These are phyloP conservation scores for Singerocomus rubriflavus DNA, from an alignment of 1,284 basidiomycete genomes.

Conservation along the genomic window DNA sequence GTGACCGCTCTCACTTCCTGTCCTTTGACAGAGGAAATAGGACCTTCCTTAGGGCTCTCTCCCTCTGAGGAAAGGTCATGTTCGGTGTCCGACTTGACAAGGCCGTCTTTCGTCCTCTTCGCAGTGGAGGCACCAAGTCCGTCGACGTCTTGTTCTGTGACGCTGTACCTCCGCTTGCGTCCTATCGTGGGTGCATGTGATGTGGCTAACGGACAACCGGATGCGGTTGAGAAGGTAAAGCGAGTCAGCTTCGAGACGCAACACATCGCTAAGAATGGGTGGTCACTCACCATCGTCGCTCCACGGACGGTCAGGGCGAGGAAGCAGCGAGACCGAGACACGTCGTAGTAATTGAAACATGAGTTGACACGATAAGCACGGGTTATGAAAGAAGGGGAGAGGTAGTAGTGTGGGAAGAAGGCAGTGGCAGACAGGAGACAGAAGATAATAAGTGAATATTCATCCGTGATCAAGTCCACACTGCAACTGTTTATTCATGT, in stretches of 20 bases:
- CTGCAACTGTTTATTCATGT: constrained; percentile 20
- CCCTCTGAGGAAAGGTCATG: constrained; percentile 18
- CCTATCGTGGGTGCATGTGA: constrained; percentile 68
- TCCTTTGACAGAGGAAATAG: constrained; percentile 32
- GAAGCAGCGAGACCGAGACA: constrained; percentile 67
- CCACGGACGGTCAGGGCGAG: constrained; percentile 69
- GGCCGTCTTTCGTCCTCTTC: constrained; percentile 46
- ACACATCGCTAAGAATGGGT: constrained; percentile 7
- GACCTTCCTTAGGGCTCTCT: constrained; percentile 21
- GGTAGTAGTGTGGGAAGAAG: not conserved
- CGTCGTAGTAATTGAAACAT: constrained; percentile 73
- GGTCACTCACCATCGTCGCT: constrained; percentile 62
- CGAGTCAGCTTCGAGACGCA: constrained; percentile 4
- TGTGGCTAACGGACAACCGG: constrained; percentile 46
- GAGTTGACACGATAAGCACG: not conserved
- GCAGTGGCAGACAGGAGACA: constrained; percentile 14
- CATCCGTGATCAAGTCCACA: not conserved
- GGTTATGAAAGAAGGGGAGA: not conserved
- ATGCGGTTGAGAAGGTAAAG: constrained; percentile 16
- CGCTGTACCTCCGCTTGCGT: constrained; percentile 61
- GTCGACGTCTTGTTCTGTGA: constrained; percentile 47
- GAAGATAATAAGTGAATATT: too few relatives aligned
- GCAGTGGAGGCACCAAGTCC: constrained; percentile 34
- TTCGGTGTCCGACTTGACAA: constrained; percentile 20
- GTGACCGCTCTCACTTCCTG: constrained; percentile 66